phyloP scores from a whole-genome alignment of 2,329 filamentous ascomycete genomes.

The Fusarium penzigii region DNA sequence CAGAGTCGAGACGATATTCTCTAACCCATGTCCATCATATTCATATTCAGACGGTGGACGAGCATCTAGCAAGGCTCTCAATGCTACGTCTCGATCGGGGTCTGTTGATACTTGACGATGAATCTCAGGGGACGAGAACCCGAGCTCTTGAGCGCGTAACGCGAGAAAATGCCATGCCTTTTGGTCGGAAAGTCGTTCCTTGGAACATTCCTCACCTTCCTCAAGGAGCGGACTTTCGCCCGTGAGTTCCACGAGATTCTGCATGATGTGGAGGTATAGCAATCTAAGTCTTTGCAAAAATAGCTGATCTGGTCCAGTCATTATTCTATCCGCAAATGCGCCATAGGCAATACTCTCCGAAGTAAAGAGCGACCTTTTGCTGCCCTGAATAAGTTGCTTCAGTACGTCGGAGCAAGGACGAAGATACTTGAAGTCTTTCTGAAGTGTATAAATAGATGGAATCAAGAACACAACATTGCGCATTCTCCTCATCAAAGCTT shows the following conservation, averaged over 20 bases:
- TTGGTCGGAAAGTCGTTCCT: neutral
- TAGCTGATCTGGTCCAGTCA: neutral
- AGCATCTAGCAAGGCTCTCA: neutral
- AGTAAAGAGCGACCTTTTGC: neutral
- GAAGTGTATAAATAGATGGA: conserved; percentile 3
- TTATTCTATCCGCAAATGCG: neutral
- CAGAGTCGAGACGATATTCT: neutral
- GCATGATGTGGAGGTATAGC: conserved; percentile 7
- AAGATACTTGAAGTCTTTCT: conserved; percentile 13
- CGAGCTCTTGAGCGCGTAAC: neutral
- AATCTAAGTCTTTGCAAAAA: conserved; percentile 3
- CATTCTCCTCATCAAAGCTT: neutral
- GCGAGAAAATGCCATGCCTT: conserved; percentile 1
- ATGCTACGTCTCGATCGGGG: conserved; percentile 1
- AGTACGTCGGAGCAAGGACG: conserved; percentile 4
- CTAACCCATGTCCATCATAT: neutral
- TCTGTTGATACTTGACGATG: neutral
- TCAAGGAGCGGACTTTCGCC: conserved; percentile 5
- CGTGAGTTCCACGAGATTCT: conserved; percentile 5
- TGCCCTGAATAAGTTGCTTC: neutral
- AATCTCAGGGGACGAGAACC: conserved; percentile 2
- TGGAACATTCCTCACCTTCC: neutral
- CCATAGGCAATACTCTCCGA: neutral
- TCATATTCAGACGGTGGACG: neutral
- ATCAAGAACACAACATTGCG: conserved; percentile 2